Base-by-base conservation (phyloP, 805 yeast species). In the Alloascoidea hylecoeti region DNA sequence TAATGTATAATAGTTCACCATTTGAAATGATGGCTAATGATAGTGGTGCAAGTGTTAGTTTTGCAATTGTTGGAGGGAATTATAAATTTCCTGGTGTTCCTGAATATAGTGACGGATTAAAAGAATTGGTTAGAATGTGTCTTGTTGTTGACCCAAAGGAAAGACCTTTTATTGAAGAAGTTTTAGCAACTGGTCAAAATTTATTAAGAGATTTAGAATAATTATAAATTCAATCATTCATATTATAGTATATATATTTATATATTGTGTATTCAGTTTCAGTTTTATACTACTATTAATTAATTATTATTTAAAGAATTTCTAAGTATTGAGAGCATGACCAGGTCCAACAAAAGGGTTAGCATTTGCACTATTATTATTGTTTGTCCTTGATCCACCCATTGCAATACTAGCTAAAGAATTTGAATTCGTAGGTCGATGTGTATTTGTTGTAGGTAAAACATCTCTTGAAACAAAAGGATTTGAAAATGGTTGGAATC, bases 1-100 rank as follows among this genome's bases (percentile, higher is more conserved):
- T 83, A 45, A 65, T 89, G 55, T 88, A 81, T 58, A 79, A 80
- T 0, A 66, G 66, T 18, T 81, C 95, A 3, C 97, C 97, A 1
- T 88, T 88, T 54, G 95, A 86, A 52, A 67, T 83, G 51, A 77
- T 81, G 52, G 92, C 84, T 49, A 66, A 72, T 35, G 76, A 78
- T 33, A 72, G 75, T 41, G 96, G 96, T 13, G 95, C 94, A 3
- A 81, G 78, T 45, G 63, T 86, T 46, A 74, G 67, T 37, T 63
- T 85, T 46, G 94, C 94, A 3, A 80, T 88, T 27, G 63, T 70
- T 14, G 73, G 71, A 39, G 92, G 84, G 1, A 70, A 63, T 38
- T 85, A 66, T 56, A 50, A 61, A 16, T 66, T 77, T 45, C 88
- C 92, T 2, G 44, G 51, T 3, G 49, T 58, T 39, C 68, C 72